Evolutionary conservation across 768 basidiomycete genomes (phyloP), one percentile per base, ranked within the genome.

Genomic region (Hirschioporus abietinus): DNA sequence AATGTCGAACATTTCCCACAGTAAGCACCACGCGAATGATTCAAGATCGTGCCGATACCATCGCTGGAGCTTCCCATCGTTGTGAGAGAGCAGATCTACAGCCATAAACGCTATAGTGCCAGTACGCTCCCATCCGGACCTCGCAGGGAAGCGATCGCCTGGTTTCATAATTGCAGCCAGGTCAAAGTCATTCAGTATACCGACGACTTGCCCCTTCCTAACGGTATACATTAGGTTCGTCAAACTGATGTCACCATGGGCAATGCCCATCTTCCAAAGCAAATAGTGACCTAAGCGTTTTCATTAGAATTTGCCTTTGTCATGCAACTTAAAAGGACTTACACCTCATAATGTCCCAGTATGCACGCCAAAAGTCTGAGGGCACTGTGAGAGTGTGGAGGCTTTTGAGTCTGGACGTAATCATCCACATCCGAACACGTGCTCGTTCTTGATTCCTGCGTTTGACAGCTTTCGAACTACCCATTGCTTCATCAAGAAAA

Each of bases 51-150:
- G 76, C 23, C 72, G 69, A 42, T 79, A 79, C 7, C 65, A 57
- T 23, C 70, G 72, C 20, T 62, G 5, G 5, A 72, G 63, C 25
- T 69, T 63, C 23, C 72, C 72, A n/a, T 57, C 63, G 3, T 64
- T 64, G 0, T 70, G n/a, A 5, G 35, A 66, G 26, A 78, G 68
- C 20, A 78, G 65, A 15, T 74, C 72, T 1, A 76, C 27, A 2
- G 75, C 77, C 73, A 78, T 79, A 70, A 79, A 80, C 24, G 75
- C 71, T 5, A 76, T 58, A 18, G 72, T 75, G 4, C 76, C 73
- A 6, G 73, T 74, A 6, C 68, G 68, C 27, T 72, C 68, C 18
- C 61, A 65, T 7, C 70, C 70, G 58, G 27, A 65, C 20, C 20
- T 12, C 12, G 12, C 42, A 1, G 42, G 42, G 42, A 52, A 52